Evolutionary conservation across 2,329 filamentous ascomycete species (phyloP).

Genomic region (Colletotrichum tamarilloi): DNA sequence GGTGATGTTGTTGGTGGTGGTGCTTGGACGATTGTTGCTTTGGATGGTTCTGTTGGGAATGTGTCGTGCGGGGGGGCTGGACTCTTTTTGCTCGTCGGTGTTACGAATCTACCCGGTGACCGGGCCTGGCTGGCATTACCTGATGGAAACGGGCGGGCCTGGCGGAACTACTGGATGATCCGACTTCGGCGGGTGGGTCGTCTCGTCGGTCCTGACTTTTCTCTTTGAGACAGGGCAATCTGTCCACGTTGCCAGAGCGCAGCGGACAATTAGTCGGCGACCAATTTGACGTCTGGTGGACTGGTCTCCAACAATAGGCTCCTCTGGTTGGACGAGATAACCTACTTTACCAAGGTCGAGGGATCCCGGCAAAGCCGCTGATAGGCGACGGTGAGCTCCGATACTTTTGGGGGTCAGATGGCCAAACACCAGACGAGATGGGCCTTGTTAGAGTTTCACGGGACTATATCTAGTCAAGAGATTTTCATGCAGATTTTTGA

Average conservation of each 20-base stretch:
- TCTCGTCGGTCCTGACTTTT: slow-evolving; percentile 8
- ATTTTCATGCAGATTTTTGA: neutral
- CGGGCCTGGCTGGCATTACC: slow-evolving; percentile 19
- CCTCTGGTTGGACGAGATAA: slow-evolving; percentile 28
- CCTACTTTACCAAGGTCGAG: neutral
- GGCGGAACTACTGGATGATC: slow-evolving; percentile 35
- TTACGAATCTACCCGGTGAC: slow-evolving; percentile 25
- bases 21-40: slow-evolving; percentile 9
- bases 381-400: slow-evolving; percentile 31
- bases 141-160: slow-evolving; percentile 27
- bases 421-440: slow-evolving; percentile 19
- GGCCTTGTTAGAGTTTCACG: slow-evolving; percentile 11
- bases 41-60: slow-evolving; percentile 12
- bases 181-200: slow-evolving; percentile 35
- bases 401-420: slow-evolving; percentile 23
- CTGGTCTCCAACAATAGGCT: slow-evolving; percentile 8
- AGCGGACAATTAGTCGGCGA: slow-evolving; percentile 13
- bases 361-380: slow-evolving; percentile 34
- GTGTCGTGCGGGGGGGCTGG: slow-evolving; percentile 32
- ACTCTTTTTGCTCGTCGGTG: slow-evolving; percentile 17
- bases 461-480: neutral
- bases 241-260: slow-evolving; percentile 17
- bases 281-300: slow-evolving; percentile 16
- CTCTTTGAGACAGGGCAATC: slow-evolving; percentile 20
- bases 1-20: neutral